Evolutionary conservation across 192 early-diverging fungal species (phyloP).

Genomic region (Kappamyces sp.): DNA sequence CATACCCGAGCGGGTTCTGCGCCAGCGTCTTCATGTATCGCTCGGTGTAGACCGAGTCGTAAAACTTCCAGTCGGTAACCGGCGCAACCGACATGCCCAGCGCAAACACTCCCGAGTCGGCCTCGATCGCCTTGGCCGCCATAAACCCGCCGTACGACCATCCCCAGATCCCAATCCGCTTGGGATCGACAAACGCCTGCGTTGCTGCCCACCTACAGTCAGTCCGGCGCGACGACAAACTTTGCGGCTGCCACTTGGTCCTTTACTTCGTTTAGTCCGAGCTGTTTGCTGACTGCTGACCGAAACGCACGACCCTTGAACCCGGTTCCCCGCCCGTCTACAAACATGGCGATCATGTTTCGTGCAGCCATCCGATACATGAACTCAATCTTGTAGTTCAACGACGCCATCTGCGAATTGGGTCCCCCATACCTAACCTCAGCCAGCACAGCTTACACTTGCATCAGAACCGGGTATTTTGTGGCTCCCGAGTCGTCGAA

Average conservation of each 20-base stretch:
- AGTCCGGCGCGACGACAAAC: constrained; percentile 17
- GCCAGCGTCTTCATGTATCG: constrained; percentile 89
- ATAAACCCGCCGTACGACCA: constrained; percentile 94
- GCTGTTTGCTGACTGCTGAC: constrained; percentile 60
- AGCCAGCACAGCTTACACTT: constrained; percentile 48
- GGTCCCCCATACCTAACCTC: constrained; percentile 68
- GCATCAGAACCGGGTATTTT: constrained; percentile 83
- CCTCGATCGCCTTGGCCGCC: constrained; percentile 78
- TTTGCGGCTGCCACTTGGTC: constrained; percentile 85
- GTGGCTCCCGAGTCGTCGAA: constrained; percentile 57
- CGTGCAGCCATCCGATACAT: constrained; percentile 29
- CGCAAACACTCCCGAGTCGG: constrained; percentile 71
- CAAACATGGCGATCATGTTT: constrained; percentile 32
- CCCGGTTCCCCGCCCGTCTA: constrained; percentile 89
- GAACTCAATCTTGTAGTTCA: constrained; percentile 29
- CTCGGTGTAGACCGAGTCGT: constrained; percentile 90
- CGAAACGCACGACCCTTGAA: constrained; percentile 78
- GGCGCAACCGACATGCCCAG: constrained; percentile 92
- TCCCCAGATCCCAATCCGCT: constrained; percentile 87
- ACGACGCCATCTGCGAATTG: constrained; percentile 63
- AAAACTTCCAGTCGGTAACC: constrained; percentile 85
- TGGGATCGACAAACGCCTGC: constrained; percentile 71
- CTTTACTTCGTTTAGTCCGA: constrained; percentile 77
- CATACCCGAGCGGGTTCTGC: constrained; percentile 74
- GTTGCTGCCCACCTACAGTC: constrained; percentile 28